A percentile compares a stretch with the other conserved stretches of the same genome.
Conservation (phyloP, 2,329 filamentous ascomycete genomes). For the Beauveria medogensis region DNA sequence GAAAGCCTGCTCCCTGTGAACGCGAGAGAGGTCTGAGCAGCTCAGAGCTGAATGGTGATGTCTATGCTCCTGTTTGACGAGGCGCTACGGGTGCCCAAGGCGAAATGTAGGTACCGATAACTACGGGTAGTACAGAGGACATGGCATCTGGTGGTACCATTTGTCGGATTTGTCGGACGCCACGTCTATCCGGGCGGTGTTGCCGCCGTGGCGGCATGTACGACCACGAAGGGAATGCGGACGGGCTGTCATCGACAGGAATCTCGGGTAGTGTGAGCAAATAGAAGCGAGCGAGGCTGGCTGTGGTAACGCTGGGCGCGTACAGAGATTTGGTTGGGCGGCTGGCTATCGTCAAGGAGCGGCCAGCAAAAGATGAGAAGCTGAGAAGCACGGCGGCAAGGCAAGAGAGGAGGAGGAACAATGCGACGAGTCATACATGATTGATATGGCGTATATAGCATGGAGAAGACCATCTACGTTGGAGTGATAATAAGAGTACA, state of each 20-base stretch:
- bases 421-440: neutral
- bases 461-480: neutral
- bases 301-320: neutral
- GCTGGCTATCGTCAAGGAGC: neutral
- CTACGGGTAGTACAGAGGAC: neutral
- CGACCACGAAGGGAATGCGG: neutral
- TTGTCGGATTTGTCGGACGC: neutral
- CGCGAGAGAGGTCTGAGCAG: neutral
- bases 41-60: neutral
- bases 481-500: no score
- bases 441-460: neutral
- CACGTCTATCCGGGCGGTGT: neutral
- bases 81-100: neutral
- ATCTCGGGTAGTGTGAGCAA: neutral
- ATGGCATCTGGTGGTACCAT: neutral
- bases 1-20: neutral
- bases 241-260: neutral
- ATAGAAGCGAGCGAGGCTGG: neutral
- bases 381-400: neutral
- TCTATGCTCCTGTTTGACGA: neutral
- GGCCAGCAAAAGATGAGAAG: neutral
- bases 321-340: neutral
- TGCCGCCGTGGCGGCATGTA: neutral
- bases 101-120: neutral
- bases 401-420: neutral